Evolutionary conservation across 139 green algal species (phyloP).

Genomic region (Chlamydomonas sp.): DNA sequence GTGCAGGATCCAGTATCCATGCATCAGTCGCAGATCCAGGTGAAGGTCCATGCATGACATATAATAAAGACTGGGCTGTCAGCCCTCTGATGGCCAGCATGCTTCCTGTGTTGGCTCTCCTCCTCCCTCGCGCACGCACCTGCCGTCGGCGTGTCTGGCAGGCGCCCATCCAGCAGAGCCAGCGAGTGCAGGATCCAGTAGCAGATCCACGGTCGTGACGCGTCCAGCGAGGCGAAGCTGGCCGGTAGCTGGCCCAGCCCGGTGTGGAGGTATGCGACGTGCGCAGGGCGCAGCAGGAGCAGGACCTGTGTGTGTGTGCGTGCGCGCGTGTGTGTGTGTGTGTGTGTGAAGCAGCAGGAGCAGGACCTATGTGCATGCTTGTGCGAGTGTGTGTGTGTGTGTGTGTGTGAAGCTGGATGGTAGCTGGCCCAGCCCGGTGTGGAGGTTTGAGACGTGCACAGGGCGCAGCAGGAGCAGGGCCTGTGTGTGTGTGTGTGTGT

Average conservation of each 20-base stretch:
- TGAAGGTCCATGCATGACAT: too few species aligned
- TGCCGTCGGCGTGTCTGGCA: slow-evolving; percentile 16
- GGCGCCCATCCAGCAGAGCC: slow-evolving; percentile 52
- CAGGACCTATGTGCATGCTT: too few species aligned
- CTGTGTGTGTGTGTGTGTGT: too few species aligned
- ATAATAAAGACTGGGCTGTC: too few species aligned
- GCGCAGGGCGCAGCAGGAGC: slow-evolving; percentile 38
- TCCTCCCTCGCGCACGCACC: too few species aligned
- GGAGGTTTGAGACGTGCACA: slow-evolving; percentile 53
- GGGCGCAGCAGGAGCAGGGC: slow-evolving; percentile 42
- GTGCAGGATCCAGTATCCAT: slow-evolving; percentile 51
- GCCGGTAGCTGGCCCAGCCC: slow-evolving; percentile 46
- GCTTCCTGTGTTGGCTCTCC: too few species aligned
- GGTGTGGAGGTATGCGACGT: slow-evolving; percentile 52
- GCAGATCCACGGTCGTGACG: slow-evolving; percentile 79
- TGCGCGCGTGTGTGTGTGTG: too few species aligned
- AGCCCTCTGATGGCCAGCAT: too few species aligned
- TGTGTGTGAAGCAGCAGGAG: too few species aligned
- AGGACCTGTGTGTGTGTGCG: too few species aligned
- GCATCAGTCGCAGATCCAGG: too few species aligned
- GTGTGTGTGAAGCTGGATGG: slow-evolving; percentile 49
- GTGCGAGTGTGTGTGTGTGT: too few species aligned
- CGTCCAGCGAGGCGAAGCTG: slow-evolving; percentile 67
- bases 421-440: slow-evolving; percentile 47
- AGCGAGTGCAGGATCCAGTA: slow-evolving; percentile 64